A percentile compares a stretch with the other conserved stretches of the same genome.
Conservation (phyloP, 2,329 filamentous ascomycete species). For the Exophiala viscosa region DNA sequence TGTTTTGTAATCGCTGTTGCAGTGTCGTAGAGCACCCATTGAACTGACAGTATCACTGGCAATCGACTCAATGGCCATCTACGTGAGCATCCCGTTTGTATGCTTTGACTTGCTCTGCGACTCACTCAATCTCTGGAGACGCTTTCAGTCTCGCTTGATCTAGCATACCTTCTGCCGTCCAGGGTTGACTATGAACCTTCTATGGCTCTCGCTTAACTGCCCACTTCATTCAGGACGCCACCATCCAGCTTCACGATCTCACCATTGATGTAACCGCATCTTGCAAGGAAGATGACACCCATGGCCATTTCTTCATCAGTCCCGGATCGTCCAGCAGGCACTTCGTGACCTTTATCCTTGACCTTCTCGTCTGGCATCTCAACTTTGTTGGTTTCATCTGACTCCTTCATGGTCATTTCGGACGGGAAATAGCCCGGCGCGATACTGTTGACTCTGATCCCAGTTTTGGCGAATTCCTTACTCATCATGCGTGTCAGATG, state of each 20-base stretch:
- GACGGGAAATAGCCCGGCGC: conserved; percentile 67
- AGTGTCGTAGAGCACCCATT: no score
- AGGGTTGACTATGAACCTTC: neutral
- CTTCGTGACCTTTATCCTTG: conserved; percentile 31
- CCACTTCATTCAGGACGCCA: conserved; percentile 39
- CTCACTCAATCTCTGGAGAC: no score
- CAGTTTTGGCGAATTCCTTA: conserved; percentile 64
- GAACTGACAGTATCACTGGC: no score
- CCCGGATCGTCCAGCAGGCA: conserved; percentile 57
- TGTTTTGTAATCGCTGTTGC: no score
- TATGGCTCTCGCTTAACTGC: conserved; percentile 9
- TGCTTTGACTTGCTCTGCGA: no score
- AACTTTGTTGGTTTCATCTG: conserved; percentile 57
- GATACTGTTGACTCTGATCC: conserved; percentile 67
- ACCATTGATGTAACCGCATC: conserved; percentile 47
- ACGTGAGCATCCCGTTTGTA: no score
- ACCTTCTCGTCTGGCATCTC: conserved; percentile 36
- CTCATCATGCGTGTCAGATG: conserved; percentile 63
- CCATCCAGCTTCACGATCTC: conserved; percentile 47
- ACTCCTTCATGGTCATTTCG: conserved; percentile 58
- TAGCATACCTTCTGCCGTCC: no score
- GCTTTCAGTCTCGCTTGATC: no score
- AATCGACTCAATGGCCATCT: no score
- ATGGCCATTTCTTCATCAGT: conserved; percentile 64
- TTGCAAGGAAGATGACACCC: conserved; percentile 51